These are phyloP conservation scores for Panicum hallii DNA, from an alignment of 202 grass and related monocot species.

Conservation along the genomic window DNA sequence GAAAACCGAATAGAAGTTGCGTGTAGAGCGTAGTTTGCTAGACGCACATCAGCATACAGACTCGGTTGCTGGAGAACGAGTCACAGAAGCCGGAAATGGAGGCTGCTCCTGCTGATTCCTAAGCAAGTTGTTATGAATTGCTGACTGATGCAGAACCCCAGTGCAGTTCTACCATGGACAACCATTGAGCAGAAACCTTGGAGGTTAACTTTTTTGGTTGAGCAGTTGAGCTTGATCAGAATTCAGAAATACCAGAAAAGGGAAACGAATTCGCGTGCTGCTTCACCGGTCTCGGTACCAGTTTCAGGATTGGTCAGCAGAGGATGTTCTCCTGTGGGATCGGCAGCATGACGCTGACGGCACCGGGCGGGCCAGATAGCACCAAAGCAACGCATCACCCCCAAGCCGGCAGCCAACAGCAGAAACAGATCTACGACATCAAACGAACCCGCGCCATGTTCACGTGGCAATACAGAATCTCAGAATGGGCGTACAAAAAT, in stretches of 20 bases:
- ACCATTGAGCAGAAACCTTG: not conserved
- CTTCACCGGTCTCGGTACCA: not conserved
- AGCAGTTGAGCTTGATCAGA: not conserved
- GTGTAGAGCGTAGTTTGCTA: not conserved
- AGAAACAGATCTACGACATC: constrained; percentile 48
- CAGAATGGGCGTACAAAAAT: not conserved
- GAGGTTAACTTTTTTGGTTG: not conserved
- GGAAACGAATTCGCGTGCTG: not conserved
- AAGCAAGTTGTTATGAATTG: not conserved
- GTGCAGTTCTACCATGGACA: not conserved
- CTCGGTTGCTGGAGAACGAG: not conserved
- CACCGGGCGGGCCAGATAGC: constrained; percentile 31
- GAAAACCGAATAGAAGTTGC: not conserved
- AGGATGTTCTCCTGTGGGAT: not conserved
- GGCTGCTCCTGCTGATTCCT: not conserved
- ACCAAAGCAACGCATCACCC: constrained; percentile 32
- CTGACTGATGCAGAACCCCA: not conserved
- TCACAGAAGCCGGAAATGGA: not conserved
- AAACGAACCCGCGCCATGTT: not conserved
- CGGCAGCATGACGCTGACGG: constrained; percentile 47
- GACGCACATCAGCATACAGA: not conserved
- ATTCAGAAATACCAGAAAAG: not conserved
- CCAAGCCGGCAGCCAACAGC: constrained; percentile 41
- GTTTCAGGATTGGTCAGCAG: constrained; percentile 10
- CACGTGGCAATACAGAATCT: not conserved